Conservation (phyloP, 2,329 filamentous ascomycete species). For the Colletotrichum spaethianum region DNA sequence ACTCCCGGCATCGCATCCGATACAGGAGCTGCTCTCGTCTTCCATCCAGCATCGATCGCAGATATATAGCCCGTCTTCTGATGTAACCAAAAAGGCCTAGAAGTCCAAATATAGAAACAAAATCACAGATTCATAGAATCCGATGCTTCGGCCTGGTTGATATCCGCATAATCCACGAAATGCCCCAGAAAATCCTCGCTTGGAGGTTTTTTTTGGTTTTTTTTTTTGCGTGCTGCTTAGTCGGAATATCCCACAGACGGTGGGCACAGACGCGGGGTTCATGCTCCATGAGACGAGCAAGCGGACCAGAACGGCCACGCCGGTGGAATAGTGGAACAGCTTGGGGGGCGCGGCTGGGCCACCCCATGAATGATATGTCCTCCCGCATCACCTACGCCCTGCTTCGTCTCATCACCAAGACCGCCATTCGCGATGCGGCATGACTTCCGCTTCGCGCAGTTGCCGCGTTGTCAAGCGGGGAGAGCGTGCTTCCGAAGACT, state of each 20-base stretch:
- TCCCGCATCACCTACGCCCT: not conserved
- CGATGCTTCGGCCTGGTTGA: not conserved
- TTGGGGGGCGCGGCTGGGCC: not conserved
- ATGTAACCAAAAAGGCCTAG: not conserved
- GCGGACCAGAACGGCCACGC: not conserved
- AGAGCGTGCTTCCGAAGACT: not conserved
- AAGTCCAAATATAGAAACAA: not conserved
- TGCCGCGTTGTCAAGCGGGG: not conserved
- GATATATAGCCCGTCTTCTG: not conserved
- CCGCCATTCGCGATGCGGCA: not conserved
- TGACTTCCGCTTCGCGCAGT: not conserved
- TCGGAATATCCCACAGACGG: not conserved
- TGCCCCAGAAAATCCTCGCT: too few relatives aligned
- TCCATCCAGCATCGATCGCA: not conserved
- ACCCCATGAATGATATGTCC: not conserved
- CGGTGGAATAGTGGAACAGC: not conserved
- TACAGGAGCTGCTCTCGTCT: too few relatives aligned
- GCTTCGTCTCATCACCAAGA: not conserved
- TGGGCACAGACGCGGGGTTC: not conserved
- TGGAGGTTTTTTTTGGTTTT: too few relatives aligned
- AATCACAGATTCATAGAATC: not conserved
- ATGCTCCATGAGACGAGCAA: not conserved
- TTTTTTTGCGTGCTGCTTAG: not conserved
- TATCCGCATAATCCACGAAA: not conserved
- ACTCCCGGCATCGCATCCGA: not conserved